These are phyloP conservation scores for Pachysandra terminalis DNA, from an alignment of 164 flowering plant genomes.

Conservation along the genomic window DNA sequence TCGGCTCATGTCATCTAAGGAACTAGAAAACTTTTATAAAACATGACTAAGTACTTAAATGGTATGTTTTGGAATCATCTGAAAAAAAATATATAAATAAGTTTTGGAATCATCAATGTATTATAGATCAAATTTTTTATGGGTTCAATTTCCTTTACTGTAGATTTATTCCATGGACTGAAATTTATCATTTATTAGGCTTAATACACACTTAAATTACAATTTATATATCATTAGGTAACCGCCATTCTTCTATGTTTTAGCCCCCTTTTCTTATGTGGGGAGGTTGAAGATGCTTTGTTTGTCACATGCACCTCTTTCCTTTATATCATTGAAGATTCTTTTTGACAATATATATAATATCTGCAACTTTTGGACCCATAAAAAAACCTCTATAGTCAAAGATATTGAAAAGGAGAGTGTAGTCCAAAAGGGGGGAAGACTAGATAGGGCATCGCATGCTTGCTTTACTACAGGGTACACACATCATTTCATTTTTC, in stretches of 20 bases:
- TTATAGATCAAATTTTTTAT: too few relatives aligned
- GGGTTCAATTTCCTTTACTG: too few relatives aligned
- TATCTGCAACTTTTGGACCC: slow-evolving; percentile 6
- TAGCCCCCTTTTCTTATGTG: background rate
- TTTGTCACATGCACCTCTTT: slow-evolving; percentile 16
- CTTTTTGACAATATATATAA: background rate
- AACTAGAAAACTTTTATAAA: too few relatives aligned
- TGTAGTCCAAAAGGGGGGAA: background rate
- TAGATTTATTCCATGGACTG: too few relatives aligned
- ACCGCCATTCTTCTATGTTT: background rate
- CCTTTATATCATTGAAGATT: slow-evolving; percentile 12
- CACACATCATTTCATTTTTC: slow-evolving; percentile 6
- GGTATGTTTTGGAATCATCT: too few relatives aligned
- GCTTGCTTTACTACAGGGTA: slow-evolving; percentile 4
- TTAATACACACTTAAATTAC: too few relatives aligned
- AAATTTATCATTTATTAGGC: too few relatives aligned
- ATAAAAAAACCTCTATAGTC: background rate
- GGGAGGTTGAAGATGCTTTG: slow-evolving; percentile 14
- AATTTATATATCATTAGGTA: too few relatives aligned
- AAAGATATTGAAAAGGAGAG: background rate
- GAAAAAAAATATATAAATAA: too few relatives aligned
- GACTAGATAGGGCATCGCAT: slow-evolving; percentile 1
- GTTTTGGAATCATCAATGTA: too few relatives aligned
- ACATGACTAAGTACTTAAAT: too few relatives aligned
- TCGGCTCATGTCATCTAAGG: too few relatives aligned